Evolutionary conservation across 495 filamentous ascomycete species (phyloP).

Genomic region (Staphylotrichum tortipilum): DNA sequence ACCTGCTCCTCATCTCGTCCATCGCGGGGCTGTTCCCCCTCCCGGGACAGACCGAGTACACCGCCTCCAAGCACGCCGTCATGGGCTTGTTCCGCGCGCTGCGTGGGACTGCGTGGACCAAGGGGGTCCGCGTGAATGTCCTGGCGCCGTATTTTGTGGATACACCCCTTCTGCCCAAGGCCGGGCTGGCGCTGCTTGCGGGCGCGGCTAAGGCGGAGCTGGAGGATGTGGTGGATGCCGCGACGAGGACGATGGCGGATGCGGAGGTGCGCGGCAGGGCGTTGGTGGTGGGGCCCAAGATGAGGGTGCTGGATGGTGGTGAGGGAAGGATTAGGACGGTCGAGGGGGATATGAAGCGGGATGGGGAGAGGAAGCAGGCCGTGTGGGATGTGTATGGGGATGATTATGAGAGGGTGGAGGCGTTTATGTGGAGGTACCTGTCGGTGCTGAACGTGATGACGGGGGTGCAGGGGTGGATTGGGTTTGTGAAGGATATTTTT

Average conservation of each 20-base stretch:
- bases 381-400: slow-evolving; percentile 52
- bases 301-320: slow-evolving; percentile 24
- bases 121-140: slow-evolving; percentile 51
- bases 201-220: slow-evolving; percentile 42
- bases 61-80: slow-evolving; percentile 54
- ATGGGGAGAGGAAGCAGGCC: slow-evolving; percentile 3
- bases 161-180: slow-evolving; percentile 44
- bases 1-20: slow-evolving; percentile 49
- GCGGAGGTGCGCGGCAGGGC: slow-evolving; percentile 42
- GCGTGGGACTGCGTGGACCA: slow-evolving; percentile 34
- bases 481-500: slow-evolving; percentile 40
- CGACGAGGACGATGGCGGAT: slow-evolving; percentile 37
- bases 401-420: slow-evolving; percentile 48
- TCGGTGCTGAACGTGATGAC: slow-evolving; percentile 39
- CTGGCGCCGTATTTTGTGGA: slow-evolving; percentile 60
- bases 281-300: slow-evolving; percentile 46
- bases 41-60: slow-evolving; percentile 45
- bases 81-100: slow-evolving; percentile 54
- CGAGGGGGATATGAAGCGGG: neutral
- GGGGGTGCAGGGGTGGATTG: slow-evolving; percentile 40
- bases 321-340: neutral
- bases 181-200: slow-evolving; percentile 41
- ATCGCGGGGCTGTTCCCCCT: slow-evolving; percentile 43
- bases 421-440: slow-evolving; percentile 40
- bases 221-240: slow-evolving; percentile 41